phyloP scores from a whole-genome alignment of 176 grass and related monocot species.

The Rhynchospora tenuis region DNA sequence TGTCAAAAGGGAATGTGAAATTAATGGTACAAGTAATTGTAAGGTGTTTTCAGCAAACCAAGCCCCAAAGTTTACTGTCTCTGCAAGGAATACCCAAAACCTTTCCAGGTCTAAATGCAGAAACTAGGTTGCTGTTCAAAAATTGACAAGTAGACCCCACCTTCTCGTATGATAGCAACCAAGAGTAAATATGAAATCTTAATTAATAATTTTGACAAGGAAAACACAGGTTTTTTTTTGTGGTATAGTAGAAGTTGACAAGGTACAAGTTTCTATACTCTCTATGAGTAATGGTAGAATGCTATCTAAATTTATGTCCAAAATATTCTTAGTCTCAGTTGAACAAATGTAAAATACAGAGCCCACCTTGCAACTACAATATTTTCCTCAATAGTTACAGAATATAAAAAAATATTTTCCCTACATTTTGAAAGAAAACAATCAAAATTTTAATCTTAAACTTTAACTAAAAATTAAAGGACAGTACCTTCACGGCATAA shows the following conservation, averaged over 20 bases:
- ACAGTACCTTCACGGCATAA: conserved; percentile 84
- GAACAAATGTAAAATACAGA: neutral
- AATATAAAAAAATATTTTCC: neutral
- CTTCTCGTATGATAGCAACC: neutral
- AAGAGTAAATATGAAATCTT: neutral
- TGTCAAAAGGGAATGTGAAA: conserved; percentile 14
- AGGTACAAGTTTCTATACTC: neutral
- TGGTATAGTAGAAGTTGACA: neutral
- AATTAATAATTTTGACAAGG: neutral
- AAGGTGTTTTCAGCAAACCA: neutral
- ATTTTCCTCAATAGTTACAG: neutral
- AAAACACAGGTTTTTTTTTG: neutral
- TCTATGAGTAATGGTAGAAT: neutral
- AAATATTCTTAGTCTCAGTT: neutral
- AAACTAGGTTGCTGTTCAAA: neutral
- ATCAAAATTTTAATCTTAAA: neutral
- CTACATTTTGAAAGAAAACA: neutral
- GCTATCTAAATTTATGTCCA: neutral
- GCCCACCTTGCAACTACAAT: neutral
- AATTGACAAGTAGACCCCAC: neutral
- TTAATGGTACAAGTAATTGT: neutral
- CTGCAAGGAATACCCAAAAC: neutral
- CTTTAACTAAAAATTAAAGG: neutral
- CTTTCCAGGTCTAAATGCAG: neutral
- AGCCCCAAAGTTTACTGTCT: neutral